Conservation (phyloP, 345 rosid genomes). For the Salix viminalis region DNA sequence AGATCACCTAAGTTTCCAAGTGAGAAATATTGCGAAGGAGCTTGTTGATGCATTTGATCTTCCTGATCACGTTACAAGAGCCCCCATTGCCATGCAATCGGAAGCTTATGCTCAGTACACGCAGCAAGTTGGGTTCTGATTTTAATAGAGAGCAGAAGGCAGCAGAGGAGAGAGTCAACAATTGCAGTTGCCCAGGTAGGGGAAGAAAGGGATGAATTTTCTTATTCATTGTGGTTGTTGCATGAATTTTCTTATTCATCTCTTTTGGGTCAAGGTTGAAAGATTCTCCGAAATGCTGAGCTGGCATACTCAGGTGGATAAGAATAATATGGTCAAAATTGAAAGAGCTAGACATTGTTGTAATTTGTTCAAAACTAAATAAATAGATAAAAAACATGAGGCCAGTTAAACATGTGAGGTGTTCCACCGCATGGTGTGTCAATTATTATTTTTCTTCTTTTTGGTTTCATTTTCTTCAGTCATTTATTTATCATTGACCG, state of each 20-base stretch:
- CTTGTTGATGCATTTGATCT: conserved; percentile 80
- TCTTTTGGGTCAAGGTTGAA: not conserved
- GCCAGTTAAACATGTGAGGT: too few relatives aligned
- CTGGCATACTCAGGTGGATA: not conserved
- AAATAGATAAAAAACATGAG: too few relatives aligned
- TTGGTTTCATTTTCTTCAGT: too few relatives aligned
- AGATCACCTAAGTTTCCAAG: conserved; percentile 83
- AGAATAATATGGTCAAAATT: not conserved
- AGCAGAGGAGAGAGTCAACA: not conserved
- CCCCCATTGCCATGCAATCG: conserved; percentile 92
- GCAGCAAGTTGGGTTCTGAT: conserved; percentile 68
- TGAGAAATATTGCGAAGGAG: conserved; percentile 72
- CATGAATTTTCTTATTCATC: not conserved
- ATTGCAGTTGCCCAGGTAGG: not conserved
- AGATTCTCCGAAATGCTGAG: not conserved
- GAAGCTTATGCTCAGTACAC: conserved; percentile 92
- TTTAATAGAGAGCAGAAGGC: not conserved
- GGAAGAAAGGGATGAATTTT: not conserved
- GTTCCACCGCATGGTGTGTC: too few relatives aligned
- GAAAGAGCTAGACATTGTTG: not conserved
- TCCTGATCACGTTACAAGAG: conserved; percentile 74
- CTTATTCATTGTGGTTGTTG: not conserved
- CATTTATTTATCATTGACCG: too few relatives aligned
- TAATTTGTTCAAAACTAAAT: not conserved
- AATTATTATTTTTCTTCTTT: too few relatives aligned